Evolutionary conservation across 1,139 yeast genomes (phyloP).

Genomic region (Blastobotrys raffinosifermentans): DNA sequence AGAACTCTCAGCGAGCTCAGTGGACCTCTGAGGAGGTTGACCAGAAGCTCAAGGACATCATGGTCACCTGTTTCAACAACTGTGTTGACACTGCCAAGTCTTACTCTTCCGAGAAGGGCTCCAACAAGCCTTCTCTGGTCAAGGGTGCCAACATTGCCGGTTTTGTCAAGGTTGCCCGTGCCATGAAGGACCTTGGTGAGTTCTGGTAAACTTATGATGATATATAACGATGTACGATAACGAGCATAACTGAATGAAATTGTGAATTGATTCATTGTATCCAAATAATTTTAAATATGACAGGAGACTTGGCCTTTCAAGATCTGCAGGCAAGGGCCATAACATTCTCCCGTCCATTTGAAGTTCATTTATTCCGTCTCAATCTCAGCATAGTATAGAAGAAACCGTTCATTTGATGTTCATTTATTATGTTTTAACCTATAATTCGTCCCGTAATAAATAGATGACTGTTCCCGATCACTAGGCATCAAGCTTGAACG

Average conservation of each 20-base stretch:
- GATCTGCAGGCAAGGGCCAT: no score
- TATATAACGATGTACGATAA: no score
- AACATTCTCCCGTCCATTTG: no score
- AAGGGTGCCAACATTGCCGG: conserved; percentile 99
- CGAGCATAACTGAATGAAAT: no score
- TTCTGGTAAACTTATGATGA: conserved; percentile 44
- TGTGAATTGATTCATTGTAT: no score
- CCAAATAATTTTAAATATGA: neutral
- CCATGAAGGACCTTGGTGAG: conserved; percentile 97
- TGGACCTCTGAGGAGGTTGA: conserved; percentile 93
- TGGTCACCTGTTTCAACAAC: conserved; percentile 89
- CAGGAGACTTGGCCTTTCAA: no score
- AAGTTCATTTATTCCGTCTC: no score
- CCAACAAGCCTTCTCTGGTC: conserved; percentile 81
- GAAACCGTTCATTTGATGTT: neutral
- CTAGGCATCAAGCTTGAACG: conserved; percentile 49
- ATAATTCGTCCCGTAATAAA: no score
- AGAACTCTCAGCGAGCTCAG: conserved; percentile 87
- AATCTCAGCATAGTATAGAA: no score
- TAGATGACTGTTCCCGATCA: no score
- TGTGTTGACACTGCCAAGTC: conserved; percentile 82
- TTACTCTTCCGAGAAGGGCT: conserved; percentile 65
- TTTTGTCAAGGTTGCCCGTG: conserved; percentile 96
- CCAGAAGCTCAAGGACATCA: conserved; percentile 76
- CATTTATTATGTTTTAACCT: conserved; percentile 5